Conservation (phyloP, 331 rosid genomes). For the Quercus phellos region DNA sequence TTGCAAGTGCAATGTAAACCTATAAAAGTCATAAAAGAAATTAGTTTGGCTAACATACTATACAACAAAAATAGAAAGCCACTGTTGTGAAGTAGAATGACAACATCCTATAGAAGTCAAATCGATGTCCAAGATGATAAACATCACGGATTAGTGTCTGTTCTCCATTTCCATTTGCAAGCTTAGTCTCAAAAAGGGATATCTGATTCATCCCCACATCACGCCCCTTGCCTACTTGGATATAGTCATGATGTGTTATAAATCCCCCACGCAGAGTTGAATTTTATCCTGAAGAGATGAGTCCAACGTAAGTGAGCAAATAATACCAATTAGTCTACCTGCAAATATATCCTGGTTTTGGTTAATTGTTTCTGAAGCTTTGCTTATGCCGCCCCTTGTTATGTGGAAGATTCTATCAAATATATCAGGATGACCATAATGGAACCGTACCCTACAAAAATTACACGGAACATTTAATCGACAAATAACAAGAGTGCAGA, state of each 20-base stretch:
- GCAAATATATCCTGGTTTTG: slow-evolving; percentile 88
- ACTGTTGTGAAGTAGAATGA: slow-evolving; percentile 97
- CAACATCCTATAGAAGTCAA: slow-evolving; percentile 90
- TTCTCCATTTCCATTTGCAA: slow-evolving; percentile 97
- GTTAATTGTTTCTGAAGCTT: slow-evolving; percentile 84
- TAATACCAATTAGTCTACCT: slow-evolving; percentile 44
- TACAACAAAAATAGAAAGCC: slow-evolving; percentile 95
- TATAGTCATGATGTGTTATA: slow-evolving; percentile 91
- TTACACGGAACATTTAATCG: background rate
- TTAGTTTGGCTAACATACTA: slow-evolving; percentile 42
- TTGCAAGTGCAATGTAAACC: no score
- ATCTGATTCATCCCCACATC: slow-evolving; percentile 96
- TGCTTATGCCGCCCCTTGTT: slow-evolving; percentile 97
- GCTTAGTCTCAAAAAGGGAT: slow-evolving; percentile 91
- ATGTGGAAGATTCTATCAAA: slow-evolving; percentile 95
- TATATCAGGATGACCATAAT: slow-evolving; percentile 97
- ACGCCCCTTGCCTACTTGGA: slow-evolving; percentile 96
- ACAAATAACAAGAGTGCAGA: background rate
- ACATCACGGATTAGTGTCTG: slow-evolving; percentile 97
- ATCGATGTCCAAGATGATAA: slow-evolving; percentile 84
- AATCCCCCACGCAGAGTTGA: slow-evolving; percentile 83
- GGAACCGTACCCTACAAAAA: slow-evolving; percentile 84
- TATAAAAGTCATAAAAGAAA: no score
- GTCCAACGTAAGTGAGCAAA: slow-evolving; percentile 10
- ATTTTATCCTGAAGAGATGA: slow-evolving; percentile 59